Evolutionary conservation across 208 protist genomes (phyloP).

Genomic region (Crithidia acanthocephali): DNA sequence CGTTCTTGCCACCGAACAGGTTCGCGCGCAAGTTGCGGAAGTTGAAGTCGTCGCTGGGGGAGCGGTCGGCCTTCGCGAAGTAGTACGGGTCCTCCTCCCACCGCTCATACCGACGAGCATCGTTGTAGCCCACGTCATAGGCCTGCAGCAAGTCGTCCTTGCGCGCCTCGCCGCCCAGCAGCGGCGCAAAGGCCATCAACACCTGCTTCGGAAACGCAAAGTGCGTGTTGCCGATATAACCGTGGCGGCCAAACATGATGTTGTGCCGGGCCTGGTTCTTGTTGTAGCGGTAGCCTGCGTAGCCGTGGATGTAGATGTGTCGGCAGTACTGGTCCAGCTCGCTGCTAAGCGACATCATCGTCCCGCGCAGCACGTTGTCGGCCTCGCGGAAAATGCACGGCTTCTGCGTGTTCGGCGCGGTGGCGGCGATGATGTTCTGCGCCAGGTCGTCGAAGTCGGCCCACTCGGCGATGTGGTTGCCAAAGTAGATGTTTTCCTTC

Average conservation of each 20-base stretch:
- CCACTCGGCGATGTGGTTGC: slow-evolving; percentile 90
- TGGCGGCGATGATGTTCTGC: slow-evolving; percentile 86
- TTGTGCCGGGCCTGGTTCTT: slow-evolving; percentile 86
- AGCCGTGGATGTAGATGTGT: slow-evolving; percentile 91
- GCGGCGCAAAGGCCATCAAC: slow-evolving; percentile 72
- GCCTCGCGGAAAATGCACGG: slow-evolving; percentile 87
- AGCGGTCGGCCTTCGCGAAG: slow-evolving; percentile 86
- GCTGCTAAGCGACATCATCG: slow-evolving; percentile 89
- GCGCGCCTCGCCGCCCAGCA: slow-evolving; percentile 48
- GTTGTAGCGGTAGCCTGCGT: slow-evolving; percentile 78
- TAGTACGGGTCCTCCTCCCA: slow-evolving; percentile 93
- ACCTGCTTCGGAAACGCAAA: slow-evolving; percentile 78
- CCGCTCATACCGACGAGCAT: slow-evolving; percentile 85
- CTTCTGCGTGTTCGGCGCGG: slow-evolving; percentile 82
- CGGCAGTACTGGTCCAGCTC: slow-evolving; percentile 91
- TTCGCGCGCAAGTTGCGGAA: slow-evolving; percentile 78
- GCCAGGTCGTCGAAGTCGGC: slow-evolving; percentile 71
- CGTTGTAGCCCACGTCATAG: slow-evolving; percentile 88
- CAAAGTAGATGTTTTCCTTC: slow-evolving; percentile 87
- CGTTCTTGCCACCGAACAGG: slow-evolving; percentile 76
- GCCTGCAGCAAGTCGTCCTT: slow-evolving; percentile 76
- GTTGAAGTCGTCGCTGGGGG: slow-evolving; percentile 83
- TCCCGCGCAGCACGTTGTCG: slow-evolving; percentile 87
- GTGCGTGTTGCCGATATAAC: slow-evolving; percentile 84
- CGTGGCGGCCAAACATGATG: slow-evolving; percentile 86